Evolutionary conservation across 2,329 filamentous ascomycete genomes (phyloP).

Genomic region (Domatiomyces catenatus): DNA sequence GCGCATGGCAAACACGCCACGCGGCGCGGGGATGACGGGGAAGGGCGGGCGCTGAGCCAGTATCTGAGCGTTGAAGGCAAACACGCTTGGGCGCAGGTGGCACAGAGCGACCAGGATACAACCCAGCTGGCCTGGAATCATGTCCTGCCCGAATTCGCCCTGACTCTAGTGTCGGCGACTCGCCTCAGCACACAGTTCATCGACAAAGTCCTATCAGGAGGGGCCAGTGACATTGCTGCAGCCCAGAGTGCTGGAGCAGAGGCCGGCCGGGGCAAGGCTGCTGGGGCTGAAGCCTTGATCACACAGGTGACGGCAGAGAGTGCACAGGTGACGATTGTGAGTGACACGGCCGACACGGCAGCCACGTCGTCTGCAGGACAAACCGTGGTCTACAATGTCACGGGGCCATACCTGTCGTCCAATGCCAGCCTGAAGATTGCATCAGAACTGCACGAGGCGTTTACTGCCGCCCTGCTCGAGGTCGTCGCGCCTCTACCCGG

Average conservation of each 20-base stretch:
- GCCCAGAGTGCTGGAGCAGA: background rate
- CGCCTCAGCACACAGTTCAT: background rate
- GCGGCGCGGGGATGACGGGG: background rate
- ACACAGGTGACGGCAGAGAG: background rate
- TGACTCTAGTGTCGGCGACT: background rate
- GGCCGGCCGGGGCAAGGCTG: background rate
- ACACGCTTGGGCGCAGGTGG: background rate
- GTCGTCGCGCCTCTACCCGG: background rate
- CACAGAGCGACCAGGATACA: background rate
- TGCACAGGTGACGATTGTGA: background rate
- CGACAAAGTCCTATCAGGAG: background rate
- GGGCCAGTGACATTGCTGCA: background rate
- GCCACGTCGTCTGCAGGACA: background rate
- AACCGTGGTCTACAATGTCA: background rate
- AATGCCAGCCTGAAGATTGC: background rate
- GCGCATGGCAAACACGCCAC: background rate
- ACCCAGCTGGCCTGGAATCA: background rate
- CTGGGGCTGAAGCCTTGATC: background rate
- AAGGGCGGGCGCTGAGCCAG: background rate
- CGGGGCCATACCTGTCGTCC: background rate
- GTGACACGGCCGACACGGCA: background rate
- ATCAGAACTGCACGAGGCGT: background rate
- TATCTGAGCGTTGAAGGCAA: background rate
- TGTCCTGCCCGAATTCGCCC: background rate
- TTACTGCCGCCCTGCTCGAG: background rate